Percentiles rank a stretch among this genome's conserved stretches.
Conservation (phyloP, 1,284 basidiomycete species). For the Ganoderma sp. region DNA sequence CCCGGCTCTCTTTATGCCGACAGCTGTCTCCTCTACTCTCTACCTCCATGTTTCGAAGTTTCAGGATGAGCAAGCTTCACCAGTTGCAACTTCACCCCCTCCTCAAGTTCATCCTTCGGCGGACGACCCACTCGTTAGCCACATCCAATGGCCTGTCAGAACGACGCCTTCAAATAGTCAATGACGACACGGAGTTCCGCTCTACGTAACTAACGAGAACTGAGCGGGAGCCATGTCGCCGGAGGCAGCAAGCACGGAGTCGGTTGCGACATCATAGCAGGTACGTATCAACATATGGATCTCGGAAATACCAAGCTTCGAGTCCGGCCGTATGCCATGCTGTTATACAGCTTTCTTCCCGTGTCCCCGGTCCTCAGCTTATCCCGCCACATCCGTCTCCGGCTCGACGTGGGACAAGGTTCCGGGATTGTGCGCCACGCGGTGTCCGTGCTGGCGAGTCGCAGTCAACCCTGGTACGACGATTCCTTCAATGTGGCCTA, state of each 20-base stretch:
- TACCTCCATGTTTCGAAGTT: too few species aligned
- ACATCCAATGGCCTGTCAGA: background rate
- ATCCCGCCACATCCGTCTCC: background rate
- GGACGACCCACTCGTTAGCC: background rate
- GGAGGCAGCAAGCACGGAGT: background rate
- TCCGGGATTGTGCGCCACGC: slow-evolving; percentile 32
- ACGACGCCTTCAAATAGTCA: background rate
- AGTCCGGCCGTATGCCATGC: background rate
- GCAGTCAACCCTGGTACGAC: background rate
- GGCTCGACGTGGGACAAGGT: slow-evolving; percentile 30
- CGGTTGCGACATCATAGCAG: background rate
- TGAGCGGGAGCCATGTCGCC: background rate
- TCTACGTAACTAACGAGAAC: background rate
- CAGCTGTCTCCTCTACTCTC: background rate
- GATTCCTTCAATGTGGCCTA: background rate
- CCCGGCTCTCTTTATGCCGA: slow-evolving; percentile 19
- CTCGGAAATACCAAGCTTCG: background rate
- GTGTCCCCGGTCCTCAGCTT: background rate
- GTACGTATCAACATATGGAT: background rate
- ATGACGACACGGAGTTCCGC: background rate
- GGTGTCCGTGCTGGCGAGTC: slow-evolving; percentile 27
- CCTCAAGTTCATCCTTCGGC: too few species aligned
- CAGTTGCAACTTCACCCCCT: too few species aligned
- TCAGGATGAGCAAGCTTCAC: background rate
- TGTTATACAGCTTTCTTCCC: background rate